A percentile compares a stretch with the other conserved stretches of the same genome.
These are phyloP conservation scores for Caulochytrium protostelioides DNA, from an alignment of 371 early-diverging fungal species.

Conservation along the genomic window DNA sequence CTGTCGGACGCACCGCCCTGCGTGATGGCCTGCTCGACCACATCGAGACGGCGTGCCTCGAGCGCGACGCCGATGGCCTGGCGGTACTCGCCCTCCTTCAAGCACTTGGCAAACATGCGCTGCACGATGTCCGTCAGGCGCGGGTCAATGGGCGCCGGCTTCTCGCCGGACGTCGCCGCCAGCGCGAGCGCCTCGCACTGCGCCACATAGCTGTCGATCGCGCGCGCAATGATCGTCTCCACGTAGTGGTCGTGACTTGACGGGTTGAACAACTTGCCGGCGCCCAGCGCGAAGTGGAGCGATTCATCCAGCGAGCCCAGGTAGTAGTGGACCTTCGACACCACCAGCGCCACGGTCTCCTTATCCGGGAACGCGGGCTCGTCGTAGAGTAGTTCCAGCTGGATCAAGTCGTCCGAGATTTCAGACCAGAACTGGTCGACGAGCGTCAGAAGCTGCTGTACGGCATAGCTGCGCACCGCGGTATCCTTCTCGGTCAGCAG, in stretches of 20 bases:
- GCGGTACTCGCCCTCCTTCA: slow-evolving; percentile 58
- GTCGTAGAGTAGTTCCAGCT: slow-evolving; percentile 78
- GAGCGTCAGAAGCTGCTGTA: slow-evolving; percentile 59
- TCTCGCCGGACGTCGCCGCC: slow-evolving; percentile 67
- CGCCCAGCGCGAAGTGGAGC: slow-evolving; percentile 78
- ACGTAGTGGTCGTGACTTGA: slow-evolving; percentile 60
- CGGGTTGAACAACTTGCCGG: slow-evolving; percentile 70
- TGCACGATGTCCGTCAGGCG: slow-evolving; percentile 71
- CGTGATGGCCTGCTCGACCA: slow-evolving; percentile 54
- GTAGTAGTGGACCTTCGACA: slow-evolving; percentile 87
- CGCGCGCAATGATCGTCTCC: slow-evolving; percentile 84
- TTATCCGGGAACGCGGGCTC: slow-evolving; percentile 61
- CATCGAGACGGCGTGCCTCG: slow-evolving; percentile 71
- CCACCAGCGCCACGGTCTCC: slow-evolving; percentile 78
- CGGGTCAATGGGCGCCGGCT: slow-evolving; percentile 47
- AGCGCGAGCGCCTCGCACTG: not conserved
- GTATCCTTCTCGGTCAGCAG: slow-evolving; percentile 79
- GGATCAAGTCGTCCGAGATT: slow-evolving; percentile 47
- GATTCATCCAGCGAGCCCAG: slow-evolving; percentile 88
- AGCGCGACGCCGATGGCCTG: slow-evolving; percentile 87
- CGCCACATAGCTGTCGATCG: slow-evolving; percentile 39
- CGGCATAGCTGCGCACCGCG: slow-evolving; percentile 72
- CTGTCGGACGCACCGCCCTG: slow-evolving; percentile 34
- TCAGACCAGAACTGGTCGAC: slow-evolving; percentile 95
- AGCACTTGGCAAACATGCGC: slow-evolving; percentile 78